Evolutionary conservation across 768 basidiomycete genomes (phyloP).

Genomic region (Phaeotremella fagi): DNA sequence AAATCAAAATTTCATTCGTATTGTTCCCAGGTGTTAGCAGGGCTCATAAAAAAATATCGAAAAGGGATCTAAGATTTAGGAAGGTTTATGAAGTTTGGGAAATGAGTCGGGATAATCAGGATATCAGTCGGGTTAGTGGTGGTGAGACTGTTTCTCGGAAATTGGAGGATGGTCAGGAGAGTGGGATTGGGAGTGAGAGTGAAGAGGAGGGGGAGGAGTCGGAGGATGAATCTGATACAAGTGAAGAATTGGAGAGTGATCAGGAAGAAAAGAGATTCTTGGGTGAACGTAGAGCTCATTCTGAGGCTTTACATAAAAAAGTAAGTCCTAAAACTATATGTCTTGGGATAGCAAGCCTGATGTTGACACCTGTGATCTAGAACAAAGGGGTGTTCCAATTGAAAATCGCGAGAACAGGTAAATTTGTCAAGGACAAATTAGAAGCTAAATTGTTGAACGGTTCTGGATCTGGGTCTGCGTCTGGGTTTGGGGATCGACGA

Average conservation of each 20-base stretch:
- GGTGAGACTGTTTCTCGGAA: neutral
- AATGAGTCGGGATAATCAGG: constrained; percentile 5
- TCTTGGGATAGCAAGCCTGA: neutral
- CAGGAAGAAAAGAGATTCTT: constrained; percentile 15
- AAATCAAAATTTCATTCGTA: constrained; percentile 22
- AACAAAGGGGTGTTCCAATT: constrained; percentile 65
- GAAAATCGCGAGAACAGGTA: constrained; percentile 57
- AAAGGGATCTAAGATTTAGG: constrained; percentile 37
- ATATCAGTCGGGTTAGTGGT: neutral
- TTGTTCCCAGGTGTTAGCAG: constrained; percentile 35
- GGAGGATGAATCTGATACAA: constrained; percentile 11
- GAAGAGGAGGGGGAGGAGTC: constrained; percentile 10
- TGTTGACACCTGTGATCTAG: constrained; percentile 34
- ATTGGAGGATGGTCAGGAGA: constrained; percentile 22
- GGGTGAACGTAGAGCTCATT: constrained; percentile 33
- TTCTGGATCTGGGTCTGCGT: constrained; percentile 9
- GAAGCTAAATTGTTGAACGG: constrained; percentile 46
- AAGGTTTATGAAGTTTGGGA: constrained; percentile 48
- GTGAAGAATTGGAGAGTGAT: constrained; percentile 9
- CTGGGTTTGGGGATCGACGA: constrained; percentile 17
- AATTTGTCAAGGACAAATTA: constrained; percentile 57
- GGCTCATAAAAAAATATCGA: constrained; percentile 38
- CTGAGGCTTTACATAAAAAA: constrained; percentile 37
- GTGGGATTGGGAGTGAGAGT: constrained; percentile 8
- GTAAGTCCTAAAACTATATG: constrained; percentile 45